A percentile compares a stretch with the other conserved stretches of the same genome.
Evolutionary conservation across 305 asterid species (phyloP).

Genomic region (Fraxinus latifolia): DNA sequence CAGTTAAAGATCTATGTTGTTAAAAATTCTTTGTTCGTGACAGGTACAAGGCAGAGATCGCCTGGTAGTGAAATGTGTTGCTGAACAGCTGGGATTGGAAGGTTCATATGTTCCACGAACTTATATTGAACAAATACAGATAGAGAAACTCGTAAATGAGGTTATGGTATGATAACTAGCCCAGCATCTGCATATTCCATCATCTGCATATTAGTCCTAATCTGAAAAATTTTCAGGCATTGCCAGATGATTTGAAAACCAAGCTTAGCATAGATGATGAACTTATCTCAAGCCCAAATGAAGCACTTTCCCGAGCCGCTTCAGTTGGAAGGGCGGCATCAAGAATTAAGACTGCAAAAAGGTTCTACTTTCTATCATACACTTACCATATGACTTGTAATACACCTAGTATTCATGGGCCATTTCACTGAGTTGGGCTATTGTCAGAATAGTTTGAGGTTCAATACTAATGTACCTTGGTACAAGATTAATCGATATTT

Average conservation of each 20-base stretch:
- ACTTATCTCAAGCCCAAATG: slow-evolving; percentile 74
- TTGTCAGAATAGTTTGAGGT: not conserved
- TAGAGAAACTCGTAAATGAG: slow-evolving; percentile 92
- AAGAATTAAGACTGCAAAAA: slow-evolving; percentile 55
- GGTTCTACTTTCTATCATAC: slow-evolving; percentile 35
- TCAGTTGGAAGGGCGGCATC: slow-evolving; percentile 60
- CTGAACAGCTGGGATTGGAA: slow-evolving; percentile 82
- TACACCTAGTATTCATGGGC: not conserved
- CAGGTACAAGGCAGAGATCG: slow-evolving; percentile 99
- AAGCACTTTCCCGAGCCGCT: slow-evolving; percentile 77
- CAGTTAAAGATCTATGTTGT: slow-evolving; percentile 8
- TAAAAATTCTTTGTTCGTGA: slow-evolving; percentile 12
- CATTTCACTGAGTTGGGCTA: not conserved
- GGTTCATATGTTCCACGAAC: slow-evolving; percentile 90
- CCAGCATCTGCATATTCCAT: slow-evolving; percentile 14
- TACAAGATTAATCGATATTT: not conserved
- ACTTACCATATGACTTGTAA: not conserved
- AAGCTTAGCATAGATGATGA: slow-evolving; percentile 94
- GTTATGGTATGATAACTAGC: slow-evolving; percentile 71
- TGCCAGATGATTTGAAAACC: slow-evolving; percentile 90
- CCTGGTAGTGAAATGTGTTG: slow-evolving; percentile 52
- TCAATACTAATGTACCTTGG: not conserved
- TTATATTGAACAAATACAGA: slow-evolving; percentile 91
- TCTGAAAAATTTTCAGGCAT: slow-evolving; percentile 51
- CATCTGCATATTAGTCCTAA: slow-evolving; percentile 28